Evolutionary conservation across 306 rosid species (phyloP), one percentile per base, ranked within the genome.

Genomic region (Abrus pulchellus): DNA sequence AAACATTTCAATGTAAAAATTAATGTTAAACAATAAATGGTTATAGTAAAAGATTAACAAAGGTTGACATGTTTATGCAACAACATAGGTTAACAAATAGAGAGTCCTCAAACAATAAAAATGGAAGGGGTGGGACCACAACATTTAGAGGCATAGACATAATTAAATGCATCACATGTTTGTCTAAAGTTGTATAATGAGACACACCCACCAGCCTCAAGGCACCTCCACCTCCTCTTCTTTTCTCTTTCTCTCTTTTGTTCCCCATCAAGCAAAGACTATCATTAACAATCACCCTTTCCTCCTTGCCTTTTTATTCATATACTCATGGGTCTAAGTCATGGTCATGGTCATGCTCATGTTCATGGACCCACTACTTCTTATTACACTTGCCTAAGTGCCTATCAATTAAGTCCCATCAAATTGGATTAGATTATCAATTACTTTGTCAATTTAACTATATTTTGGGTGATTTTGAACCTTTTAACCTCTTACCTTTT

Each of bases 121-220:
- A 33, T 62, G 45, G 32, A 14, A 65, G 27, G 52, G 34, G 10
- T 64, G 85, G 85, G 85, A 14, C 88, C 86, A 6, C 27, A 14
- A 1, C 55, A 67, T 60, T 59, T 33, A 49, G 3, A 56, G 61
- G 53, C 52, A 74, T 70, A 10, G 90, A 13, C 78, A 76, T 85
- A 72, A 85, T 90, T 87, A 83, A 83, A 79, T 85, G 92, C 82
- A 45, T 76, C 88, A 76, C 90, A 82, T 70, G 89, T 82, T 85
- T 87, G 86, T 83, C 85, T 71, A 86, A 86, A 83, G 90, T 47
- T 6, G 3, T 54, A 75, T 78, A 75, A 82, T 80, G 88, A 76
- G 65, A 68, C 84, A 45, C 72, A 75, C 66, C 83, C 82, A 86
- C 86, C 83, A 79, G 11, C 32, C 69, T 28, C 54, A 49, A 49